Evolutionary conservation across 306 rosid genomes (phyloP).

Genomic region (Prunus salicina): DNA sequence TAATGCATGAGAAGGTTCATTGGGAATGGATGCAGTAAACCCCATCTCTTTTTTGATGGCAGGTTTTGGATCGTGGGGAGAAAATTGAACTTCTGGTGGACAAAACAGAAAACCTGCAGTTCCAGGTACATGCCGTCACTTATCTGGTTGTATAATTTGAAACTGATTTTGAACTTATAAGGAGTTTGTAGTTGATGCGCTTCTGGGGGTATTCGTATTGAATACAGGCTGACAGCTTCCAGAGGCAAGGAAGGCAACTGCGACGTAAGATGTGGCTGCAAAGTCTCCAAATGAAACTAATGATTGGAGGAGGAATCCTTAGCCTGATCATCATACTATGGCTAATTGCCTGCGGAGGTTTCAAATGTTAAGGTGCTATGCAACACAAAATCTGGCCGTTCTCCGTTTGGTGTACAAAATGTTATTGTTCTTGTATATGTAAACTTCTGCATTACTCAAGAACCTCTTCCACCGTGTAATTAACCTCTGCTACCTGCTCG

Average conservation of each 20-base stretch:
- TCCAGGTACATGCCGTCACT: constrained; percentile 59
- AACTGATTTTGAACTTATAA: background rate
- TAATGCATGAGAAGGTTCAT: background rate
- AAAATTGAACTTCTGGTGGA: constrained; percentile 93
- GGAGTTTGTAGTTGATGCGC: background rate
- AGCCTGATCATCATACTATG: constrained; percentile 61
- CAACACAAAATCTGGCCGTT: constrained; percentile 8
- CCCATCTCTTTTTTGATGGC: constrained; percentile 17
- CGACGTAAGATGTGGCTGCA: constrained; percentile 98
- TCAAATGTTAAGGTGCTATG: constrained; percentile 59
- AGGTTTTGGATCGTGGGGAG: constrained; percentile 99
- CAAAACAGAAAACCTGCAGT: constrained; percentile 92
- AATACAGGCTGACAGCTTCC: constrained; percentile 95
- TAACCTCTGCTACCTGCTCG: constrained; percentile 20
- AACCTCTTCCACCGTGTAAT: constrained; percentile 31
- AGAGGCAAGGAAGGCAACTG: constrained; percentile 94
- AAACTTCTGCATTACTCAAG: constrained; percentile 16
- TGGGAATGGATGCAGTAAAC: background rate
- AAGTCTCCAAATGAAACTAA: constrained; percentile 85
- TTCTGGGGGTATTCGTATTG: constrained; percentile 1
- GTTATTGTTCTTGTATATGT: constrained; percentile 32
- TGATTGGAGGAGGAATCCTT: constrained; percentile 76
- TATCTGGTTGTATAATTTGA: background rate
- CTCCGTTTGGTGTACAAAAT: constrained; percentile 42
- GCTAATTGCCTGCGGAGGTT: constrained; percentile 83